Conservation (phyloP, 2,329 filamentous ascomycete species). For the Celoporthe dispersa region DNA sequence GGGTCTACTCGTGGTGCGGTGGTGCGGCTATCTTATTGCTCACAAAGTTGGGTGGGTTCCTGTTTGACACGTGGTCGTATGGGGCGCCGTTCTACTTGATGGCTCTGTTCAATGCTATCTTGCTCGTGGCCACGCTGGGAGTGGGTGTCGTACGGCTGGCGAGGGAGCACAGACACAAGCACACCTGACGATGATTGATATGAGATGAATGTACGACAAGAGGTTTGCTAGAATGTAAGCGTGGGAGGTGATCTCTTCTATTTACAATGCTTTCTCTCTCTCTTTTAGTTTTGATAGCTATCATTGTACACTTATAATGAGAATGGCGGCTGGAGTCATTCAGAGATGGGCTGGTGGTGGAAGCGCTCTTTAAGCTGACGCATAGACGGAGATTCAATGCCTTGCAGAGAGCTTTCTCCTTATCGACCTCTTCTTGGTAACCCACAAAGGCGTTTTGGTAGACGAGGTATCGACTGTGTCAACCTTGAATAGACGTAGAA, state of each 20-base stretch:
- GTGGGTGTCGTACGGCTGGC: slow-evolving; percentile 49
- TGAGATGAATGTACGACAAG: background rate
- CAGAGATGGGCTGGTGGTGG: slow-evolving; percentile 6
- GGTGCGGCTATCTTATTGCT: slow-evolving; percentile 88
- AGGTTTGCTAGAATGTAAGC: slow-evolving; percentile 4
- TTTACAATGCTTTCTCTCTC: background rate
- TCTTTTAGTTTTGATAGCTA: background rate
- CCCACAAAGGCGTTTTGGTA: background rate
- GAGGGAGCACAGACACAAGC: slow-evolving; percentile 20
- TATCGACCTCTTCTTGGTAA: background rate
- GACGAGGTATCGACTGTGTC: background rate
- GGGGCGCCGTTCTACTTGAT: slow-evolving; percentile 94
- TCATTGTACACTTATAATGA: background rate
- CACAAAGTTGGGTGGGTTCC: slow-evolving; percentile 84
- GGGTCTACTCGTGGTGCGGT: slow-evolving; percentile 89
- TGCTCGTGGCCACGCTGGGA: slow-evolving; percentile 62
- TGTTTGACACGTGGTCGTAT: slow-evolving; percentile 77
- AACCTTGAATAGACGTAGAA: too few species aligned
- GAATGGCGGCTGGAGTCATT: background rate
- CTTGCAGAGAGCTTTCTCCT: background rate
- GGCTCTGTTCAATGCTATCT: slow-evolving; percentile 79
- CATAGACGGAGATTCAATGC: background rate
- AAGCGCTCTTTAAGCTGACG: background rate
- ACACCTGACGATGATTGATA: background rate
- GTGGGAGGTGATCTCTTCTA: background rate